Conservation (phyloP, 2,329 filamentous ascomycete genomes). For the Eurotiales sp. region DNA sequence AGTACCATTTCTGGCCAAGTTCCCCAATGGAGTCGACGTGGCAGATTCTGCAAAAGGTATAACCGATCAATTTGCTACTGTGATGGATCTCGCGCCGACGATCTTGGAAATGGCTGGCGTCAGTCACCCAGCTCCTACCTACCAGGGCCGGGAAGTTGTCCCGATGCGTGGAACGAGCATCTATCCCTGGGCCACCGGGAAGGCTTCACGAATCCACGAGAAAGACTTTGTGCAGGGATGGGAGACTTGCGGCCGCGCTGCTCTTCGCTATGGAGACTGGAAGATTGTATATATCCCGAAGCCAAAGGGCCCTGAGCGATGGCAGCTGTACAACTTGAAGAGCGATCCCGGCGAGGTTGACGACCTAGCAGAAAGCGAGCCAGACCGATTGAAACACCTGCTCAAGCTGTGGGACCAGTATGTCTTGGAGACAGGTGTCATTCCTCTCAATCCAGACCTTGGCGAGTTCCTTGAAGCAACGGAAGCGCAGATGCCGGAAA, state of each 20-base stretch:
- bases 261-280: constrained; percentile 54
- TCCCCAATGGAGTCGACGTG: constrained; percentile 27
- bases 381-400: constrained; percentile 46
- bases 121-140: constrained; percentile 52
- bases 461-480: constrained; percentile 58
- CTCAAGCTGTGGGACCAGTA: constrained; percentile 56
- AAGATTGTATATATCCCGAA: constrained; percentile 58
- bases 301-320: constrained; percentile 53
- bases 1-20: constrained; percentile 50
- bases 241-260: constrained; percentile 54
- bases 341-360: constrained; percentile 51
- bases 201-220: constrained; percentile 43
- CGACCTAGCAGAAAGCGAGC: constrained; percentile 40
- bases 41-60: constrained; percentile 35
- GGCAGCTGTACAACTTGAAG: constrained; percentile 55
- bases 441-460: constrained; percentile 57
- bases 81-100: constrained; percentile 52
- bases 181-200: constrained; percentile 38
- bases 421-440: constrained; percentile 56
- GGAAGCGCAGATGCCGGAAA: constrained; percentile 63
- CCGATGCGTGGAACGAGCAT: constrained; percentile 50
- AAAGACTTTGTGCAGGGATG: constrained; percentile 54
- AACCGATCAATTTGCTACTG: constrained; percentile 51
- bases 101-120: constrained; percentile 40
- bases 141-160: constrained; percentile 49